Conservation (phyloP, 1,284 basidiomycete genomes). For the Macrocystidia cucumis region DNA sequence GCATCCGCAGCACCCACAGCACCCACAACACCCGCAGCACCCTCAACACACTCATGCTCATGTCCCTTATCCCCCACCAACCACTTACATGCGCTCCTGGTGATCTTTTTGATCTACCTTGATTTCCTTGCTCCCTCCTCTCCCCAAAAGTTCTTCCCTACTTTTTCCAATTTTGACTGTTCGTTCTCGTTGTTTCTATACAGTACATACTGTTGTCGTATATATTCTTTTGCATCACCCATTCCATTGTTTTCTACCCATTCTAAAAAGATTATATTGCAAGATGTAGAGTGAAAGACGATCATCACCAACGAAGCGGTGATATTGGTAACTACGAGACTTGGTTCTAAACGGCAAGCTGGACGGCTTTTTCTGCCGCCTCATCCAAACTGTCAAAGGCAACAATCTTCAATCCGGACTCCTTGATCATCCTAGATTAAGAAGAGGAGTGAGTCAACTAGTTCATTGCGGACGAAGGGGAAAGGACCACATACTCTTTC, state of each 20-base stretch:
- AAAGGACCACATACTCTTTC: slow-evolving; percentile 62
- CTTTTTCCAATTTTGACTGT: slow-evolving; percentile 11
- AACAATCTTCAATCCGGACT: slow-evolving; percentile 90
- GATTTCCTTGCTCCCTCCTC: slow-evolving; percentile 8
- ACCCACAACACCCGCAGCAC: slow-evolving; percentile 25
- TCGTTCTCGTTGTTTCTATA: slow-evolving; percentile 21
- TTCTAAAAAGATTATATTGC: slow-evolving; percentile 4
- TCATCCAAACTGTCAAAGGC: slow-evolving; percentile 84
- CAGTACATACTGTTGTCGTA: slow-evolving; percentile 27
- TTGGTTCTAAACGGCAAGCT: slow-evolving; percentile 45
- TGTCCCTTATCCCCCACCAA: slow-evolving; percentile 11
- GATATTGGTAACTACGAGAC: slow-evolving; percentile 3
- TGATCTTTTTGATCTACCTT: slow-evolving; percentile 10
- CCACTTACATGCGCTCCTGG: slow-evolving; percentile 10
- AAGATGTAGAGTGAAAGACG: slow-evolving; percentile 4
- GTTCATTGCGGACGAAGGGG: neutral
- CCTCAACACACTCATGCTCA: no score
- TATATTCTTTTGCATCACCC: no score
- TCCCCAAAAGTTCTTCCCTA: slow-evolving; percentile 13
- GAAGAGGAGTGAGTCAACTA: slow-evolving; percentile 9
- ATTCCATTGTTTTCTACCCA: slow-evolving; percentile 1
- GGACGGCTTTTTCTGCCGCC: slow-evolving; percentile 80
- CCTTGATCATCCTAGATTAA: slow-evolving; percentile 85
- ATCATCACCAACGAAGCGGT: no score
- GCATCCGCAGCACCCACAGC: slow-evolving; percentile 17